Percentiles rank a stretch among this genome's conserved stretches.
Conservation (phyloP, 2,329 filamentous ascomycete species). For the Aspergillus pseudoviridinutans region DNA sequence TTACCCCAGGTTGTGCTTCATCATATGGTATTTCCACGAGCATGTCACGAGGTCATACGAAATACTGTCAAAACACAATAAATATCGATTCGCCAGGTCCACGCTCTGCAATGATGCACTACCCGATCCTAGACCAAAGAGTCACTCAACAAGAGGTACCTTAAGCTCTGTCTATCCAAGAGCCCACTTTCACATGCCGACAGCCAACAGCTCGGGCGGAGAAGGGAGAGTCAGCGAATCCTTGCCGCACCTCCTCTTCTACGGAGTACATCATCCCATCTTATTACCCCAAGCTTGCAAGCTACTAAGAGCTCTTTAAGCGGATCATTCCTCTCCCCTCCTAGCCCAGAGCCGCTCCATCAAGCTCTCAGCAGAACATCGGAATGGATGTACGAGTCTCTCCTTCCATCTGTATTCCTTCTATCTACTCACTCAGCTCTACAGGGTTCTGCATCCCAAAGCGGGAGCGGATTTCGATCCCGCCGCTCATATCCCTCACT, state of each 20-base stretch:
- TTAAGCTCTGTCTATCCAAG: not conserved
- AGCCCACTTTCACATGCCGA: conserved; percentile 22
- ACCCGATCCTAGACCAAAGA: not conserved
- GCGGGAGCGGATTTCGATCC: conserved; percentile 26
- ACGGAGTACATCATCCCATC: not conserved
- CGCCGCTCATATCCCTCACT: conserved; percentile 59
- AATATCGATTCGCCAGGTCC: not conserved
- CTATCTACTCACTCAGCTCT: not conserved
- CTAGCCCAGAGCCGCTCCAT: not conserved
- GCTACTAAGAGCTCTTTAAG: not conserved
- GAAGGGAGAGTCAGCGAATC: not conserved
- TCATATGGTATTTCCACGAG: not conserved
- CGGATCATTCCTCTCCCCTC: not conserved
- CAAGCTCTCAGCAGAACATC: not conserved
- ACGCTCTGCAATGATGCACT: not conserved
- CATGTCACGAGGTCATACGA: too few relatives aligned
- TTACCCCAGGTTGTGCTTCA: not conserved
- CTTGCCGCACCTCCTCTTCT: not conserved
- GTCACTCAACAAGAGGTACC: not conserved
- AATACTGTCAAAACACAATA: not conserved
- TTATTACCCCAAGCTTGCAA: not conserved
- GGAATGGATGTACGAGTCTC: conserved; percentile 22
- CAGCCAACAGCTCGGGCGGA: conserved; percentile 1
- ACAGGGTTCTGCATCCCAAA: conserved; percentile 23
- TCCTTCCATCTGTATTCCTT: not conserved